Evolutionary conservation across 345 rosid species (phyloP), one percentile per base, ranked within the genome.

Genomic region (Brassica carinata): DNA sequence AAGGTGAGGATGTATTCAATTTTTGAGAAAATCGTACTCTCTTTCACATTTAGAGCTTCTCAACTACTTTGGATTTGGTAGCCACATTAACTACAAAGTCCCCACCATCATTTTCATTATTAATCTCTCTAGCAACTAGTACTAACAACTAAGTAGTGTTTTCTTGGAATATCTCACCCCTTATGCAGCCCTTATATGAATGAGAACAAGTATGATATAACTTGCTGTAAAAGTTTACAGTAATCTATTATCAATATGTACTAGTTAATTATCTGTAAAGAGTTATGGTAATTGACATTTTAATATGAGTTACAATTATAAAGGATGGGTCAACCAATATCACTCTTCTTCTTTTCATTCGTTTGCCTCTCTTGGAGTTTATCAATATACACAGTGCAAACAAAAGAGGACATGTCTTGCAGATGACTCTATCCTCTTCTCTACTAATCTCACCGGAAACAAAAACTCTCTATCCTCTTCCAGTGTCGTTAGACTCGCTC

Each of bases 21-120:
- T 33, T 33, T 72, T 48, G 17, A 34, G 67, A 55, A 63, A 30
- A 48, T n/a, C 7, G 5, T 40, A 64, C 64, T 59, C 61, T 71
- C 27, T 67, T 61, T 13, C 15, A 48, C 65, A 62, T 68, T 48
- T 48, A 74, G 29, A 62, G 45, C 59, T 62, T 68, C 83, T 64
- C 83, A 81, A 75, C 83, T 38, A 70, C 83, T 75, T 75, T 27
- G 0, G 26, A 62, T 80, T 61, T 62, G 83, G 79, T 58, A 19
- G 67, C 40, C 34, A 71, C 67, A 69, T 70, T 81, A 2, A 81
- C 7, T 75, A 80, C 80, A 14, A 55, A 69, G 75, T 2, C 72
- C 7, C 68, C 76, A 64, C 64, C 14, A 57, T 70, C 76, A 17
- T 19, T 70, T 69, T 74, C 79, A 13, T 48, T 57, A 78, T 51